Conservation (phyloP, 2,329 filamentous ascomycete genomes). For the Gnomoniopsis sp. region DNA sequence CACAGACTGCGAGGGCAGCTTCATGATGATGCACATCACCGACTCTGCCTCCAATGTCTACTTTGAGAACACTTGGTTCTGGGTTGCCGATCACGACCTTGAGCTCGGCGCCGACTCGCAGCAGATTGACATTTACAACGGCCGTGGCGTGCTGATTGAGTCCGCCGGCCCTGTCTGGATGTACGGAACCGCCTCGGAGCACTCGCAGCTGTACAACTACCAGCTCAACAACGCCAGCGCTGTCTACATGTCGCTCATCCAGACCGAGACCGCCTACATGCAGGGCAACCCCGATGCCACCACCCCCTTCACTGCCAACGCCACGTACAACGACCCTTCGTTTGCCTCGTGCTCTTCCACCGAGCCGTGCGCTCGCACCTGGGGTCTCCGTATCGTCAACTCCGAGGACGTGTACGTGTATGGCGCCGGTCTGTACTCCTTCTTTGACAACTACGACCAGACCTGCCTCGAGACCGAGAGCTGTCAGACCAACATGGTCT, state of each 20-base stretch:
- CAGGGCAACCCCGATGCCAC: constrained; percentile 76
- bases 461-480: constrained; percentile 62
- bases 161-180: constrained; percentile 76
- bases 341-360: constrained; percentile 57
- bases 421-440: constrained; percentile 74
- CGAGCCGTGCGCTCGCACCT: constrained; percentile 65
- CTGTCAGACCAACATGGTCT: constrained; percentile 77
- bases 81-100: constrained; percentile 88
- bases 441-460: constrained; percentile 80
- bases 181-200: constrained; percentile 70
- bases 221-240: constrained; percentile 74
- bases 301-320: constrained; percentile 59
- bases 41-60: constrained; percentile 61
- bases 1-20: constrained; percentile 68
- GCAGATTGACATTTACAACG: constrained; percentile 85
- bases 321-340: constrained; percentile 62
- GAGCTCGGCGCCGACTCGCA: constrained; percentile 60
- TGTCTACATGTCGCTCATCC: constrained; percentile 78
- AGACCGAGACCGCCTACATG: constrained; percentile 88
- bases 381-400: constrained; percentile 69
- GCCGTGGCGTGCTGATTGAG: constrained; percentile 79
- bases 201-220: constrained; percentile 75
- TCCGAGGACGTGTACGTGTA: constrained; percentile 67
- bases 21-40: constrained; percentile 66
- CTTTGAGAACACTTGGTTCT: constrained; percentile 87